Percentiles rank a stretch among this genome's conserved stretches.
Evolutionary conservation across 2,329 filamentous ascomycete species (phyloP).

Genomic region (Apiospora saccharicola): DNA sequence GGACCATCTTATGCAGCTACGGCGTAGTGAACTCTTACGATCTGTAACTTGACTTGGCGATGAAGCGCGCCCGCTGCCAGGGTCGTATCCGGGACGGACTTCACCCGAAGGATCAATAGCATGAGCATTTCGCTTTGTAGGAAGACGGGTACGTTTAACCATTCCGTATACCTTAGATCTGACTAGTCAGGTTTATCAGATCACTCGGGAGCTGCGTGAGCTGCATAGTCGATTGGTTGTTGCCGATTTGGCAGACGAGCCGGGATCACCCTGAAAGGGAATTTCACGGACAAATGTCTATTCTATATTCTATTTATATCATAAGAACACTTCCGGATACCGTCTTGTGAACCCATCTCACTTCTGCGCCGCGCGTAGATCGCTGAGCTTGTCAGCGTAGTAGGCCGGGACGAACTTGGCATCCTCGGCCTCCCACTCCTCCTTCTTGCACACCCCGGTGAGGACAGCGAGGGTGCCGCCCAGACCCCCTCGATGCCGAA

Average conservation of each 20-base stretch:
- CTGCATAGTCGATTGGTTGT: background rate
- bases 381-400: constrained; percentile 85
- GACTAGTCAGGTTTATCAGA: background rate
- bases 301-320: constrained; percentile 8
- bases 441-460: constrained; percentile 87
- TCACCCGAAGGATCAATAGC: background rate
- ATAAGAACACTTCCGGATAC: background rate
- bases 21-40: background rate
- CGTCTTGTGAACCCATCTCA: background rate
- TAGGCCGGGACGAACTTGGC: constrained; percentile 77
- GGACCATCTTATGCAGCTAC: constrained; percentile 21
- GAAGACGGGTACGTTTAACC: background rate
- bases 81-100: background rate
- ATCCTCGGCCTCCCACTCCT: constrained; percentile 77
- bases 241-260: too few relatives aligned
- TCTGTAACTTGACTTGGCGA: constrained; percentile 9
- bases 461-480: constrained; percentile 91
- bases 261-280: background rate
- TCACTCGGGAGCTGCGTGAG: background rate
- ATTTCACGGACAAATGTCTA: background rate
- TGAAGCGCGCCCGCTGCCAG: background rate
- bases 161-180: background rate
- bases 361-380: constrained; percentile 61
- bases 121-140: background rate
- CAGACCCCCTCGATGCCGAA: constrained; percentile 92